These are phyloP conservation scores for Coemansia sp. DNA, from an alignment of 192 early-diverging fungal species.

Conservation along the genomic window DNA sequence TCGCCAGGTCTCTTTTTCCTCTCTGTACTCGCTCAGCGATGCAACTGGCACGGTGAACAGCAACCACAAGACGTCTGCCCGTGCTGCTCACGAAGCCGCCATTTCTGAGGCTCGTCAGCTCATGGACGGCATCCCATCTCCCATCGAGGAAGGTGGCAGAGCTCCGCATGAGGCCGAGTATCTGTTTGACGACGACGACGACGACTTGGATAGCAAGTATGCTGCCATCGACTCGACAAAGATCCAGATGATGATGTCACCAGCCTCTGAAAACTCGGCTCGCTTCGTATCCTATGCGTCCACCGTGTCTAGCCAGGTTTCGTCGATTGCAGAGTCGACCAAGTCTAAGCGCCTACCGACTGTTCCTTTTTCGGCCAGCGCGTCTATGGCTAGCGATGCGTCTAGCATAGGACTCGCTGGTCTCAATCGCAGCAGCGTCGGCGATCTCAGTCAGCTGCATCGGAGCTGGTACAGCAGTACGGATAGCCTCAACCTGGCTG, in stretches of 20 bases:
- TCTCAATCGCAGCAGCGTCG: conserved; percentile 21
- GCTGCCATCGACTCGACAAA: conserved; percentile 13
- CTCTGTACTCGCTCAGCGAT: conserved; percentile 46
- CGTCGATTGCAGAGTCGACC: conserved; percentile 14
- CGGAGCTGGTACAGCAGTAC: conserved; percentile 54
- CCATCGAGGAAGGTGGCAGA: conserved; percentile 18
- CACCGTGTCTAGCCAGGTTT: conserved; percentile 37
- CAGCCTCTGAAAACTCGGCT: conserved; percentile 35
- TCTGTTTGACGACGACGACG: conserved; percentile 42
- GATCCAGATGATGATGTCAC: conserved; percentile 42
- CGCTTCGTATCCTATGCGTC: conserved; percentile 36
- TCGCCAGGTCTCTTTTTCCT: conserved; percentile 28
- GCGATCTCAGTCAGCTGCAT: conserved; percentile 35
- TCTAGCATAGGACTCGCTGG: conserved; percentile 33
- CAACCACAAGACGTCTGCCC: conserved; percentile 4
- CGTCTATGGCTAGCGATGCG: conserved; percentile 35
- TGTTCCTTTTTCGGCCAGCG: conserved; percentile 17
- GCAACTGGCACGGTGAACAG: conserved; percentile 12
- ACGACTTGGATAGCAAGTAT: conserved; percentile 13
- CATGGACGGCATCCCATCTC: conserved; percentile 48
- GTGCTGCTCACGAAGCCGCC: conserved; percentile 33
- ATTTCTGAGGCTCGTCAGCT: conserved; percentile 48
- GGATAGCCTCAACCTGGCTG: conserved; percentile 35
- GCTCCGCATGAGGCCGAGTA: conserved; percentile 46
- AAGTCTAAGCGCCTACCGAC: conserved; percentile 23